Base-by-base conservation (phyloP, 192 early-diverging fungal genomes). In the Lobulomyces angularis region DNA sequence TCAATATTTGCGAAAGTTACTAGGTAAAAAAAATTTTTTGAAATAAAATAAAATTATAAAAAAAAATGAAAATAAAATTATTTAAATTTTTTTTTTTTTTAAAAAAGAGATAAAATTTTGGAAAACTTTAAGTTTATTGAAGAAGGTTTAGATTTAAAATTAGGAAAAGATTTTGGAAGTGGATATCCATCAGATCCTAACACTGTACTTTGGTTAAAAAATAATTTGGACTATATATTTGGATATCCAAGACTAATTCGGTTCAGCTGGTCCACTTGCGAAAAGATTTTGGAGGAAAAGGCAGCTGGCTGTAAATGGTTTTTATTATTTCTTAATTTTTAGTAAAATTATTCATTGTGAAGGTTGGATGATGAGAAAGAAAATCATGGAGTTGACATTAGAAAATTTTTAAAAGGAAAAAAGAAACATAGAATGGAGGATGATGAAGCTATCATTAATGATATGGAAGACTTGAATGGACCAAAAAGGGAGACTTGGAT, bases 161-260 rank as follows among this genome's bases (percentile, higher is more conserved):
- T 80, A 8, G 69, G 73, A 0, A 65, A 51, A 16, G 42, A 36
- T 3, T 95, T 86, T 53, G 91, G 91, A n/a, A 86, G 81, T 0
- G 91, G 91, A 6, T 96, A 93, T 58, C 90, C 88, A 8, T 71
- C 73, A 33, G 91, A 98, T 61, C 90, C 91, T 0, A 85, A 86
- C 43, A 98, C 95, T 0, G 67, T 84, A 0, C 48, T 56, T 22
- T 98, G 95, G 95, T 53, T 98, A 11, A 69, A 74, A 23, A 44
- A 67, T 0, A 76, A 80, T 43, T 52, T 84, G 23, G 88, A 93
- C 43, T 65, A 58, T 0, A 73, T 98, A 2, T 98, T 98, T 73
- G 95, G 90, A 0, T 98, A 72, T 56, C 95, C 95, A 0, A 72
- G 69, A 7, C 58, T 96, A 20, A 80, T 93, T 8, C 77, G 95